Base-by-base conservation (phyloP, 169 alveolate species). In the Plasmodium adleri region DNA sequence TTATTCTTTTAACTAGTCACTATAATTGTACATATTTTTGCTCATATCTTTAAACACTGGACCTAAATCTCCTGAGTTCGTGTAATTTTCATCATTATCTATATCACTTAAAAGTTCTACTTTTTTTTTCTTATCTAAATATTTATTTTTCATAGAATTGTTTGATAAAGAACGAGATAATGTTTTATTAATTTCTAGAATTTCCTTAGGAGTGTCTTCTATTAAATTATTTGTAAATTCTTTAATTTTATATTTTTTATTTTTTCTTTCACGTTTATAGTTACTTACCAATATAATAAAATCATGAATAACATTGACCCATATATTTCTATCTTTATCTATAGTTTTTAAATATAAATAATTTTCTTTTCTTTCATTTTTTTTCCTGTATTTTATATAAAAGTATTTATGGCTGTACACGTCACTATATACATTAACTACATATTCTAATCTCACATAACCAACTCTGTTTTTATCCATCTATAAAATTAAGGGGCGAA, bases 391-490 rank as follows among this genome's bases (percentile, higher is more conserved):
- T 58, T 76, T 76, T 17, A 76, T 64, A 58, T 76, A 76, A 70
- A 76, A 76, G 24, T 76, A 76, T 45, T 52, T 76, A 49, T 76
- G 89, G 52, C 75, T 76, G 22, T 76, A 76, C 43, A 76, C 76
- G 17, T 76, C 89, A 39, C 89, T 76, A 15, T 76, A 76, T 1
- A 76, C 89, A 39, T 76, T 76, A 20, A 50, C 52, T 17, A 76
- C 76, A 45, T 63, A 64, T 28, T 76, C 89, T 6, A 76, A 59
- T 32, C 89, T 39, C 15, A 76, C 67, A 49, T 76, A 76, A 8
- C 75, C 89, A n/a, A 76, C 75, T 76, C 89, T 52, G 22, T 76
- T 76, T 7, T 62, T 76, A 20, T 76, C 89, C n/a, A 76, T 68
- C 89, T 76, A 47, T 9, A 50, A 59, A 32, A 32, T 32, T 32